Evolutionary conservation across 163 green algal genomes (phyloP).

Genomic region (Coccomyxa subellipsoidea): DNA sequence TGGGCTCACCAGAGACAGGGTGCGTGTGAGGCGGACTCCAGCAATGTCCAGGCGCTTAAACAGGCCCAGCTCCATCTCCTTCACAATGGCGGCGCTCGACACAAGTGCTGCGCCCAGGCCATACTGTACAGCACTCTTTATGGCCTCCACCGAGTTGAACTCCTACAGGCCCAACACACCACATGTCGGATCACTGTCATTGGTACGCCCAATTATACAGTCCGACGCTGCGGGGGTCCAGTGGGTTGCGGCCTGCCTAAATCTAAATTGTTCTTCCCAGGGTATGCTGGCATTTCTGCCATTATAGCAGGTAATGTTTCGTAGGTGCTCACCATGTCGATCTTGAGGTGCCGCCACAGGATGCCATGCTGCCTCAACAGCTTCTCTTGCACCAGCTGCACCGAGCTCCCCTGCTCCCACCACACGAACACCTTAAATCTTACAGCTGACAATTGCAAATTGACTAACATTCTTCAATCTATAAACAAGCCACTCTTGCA

Average conservation of each 20-base stretch:
- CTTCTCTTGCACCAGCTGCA: conserved; percentile 25
- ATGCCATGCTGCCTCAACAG: conserved; percentile 34
- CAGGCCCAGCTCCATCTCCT: conserved; percentile 42
- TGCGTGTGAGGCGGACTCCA: conserved; percentile 27
- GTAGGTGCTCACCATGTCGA: conserved; percentile 28
- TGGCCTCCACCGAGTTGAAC: conserved; percentile 48
- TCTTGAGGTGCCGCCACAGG: conserved; percentile 24
- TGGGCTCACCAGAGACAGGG: conserved; percentile 19
- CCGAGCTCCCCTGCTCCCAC: conserved; percentile 13
- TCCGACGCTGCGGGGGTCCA: too few relatives aligned
- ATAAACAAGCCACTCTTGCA: too few relatives aligned
- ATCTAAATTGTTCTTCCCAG: too few relatives aligned
- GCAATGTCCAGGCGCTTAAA: conserved; percentile 22
- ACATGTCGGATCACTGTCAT: neutral
- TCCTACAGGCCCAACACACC: conserved; percentile 20
- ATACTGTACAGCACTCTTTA: conserved; percentile 45
- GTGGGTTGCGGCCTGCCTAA: too few relatives aligned
- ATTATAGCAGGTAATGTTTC: neutral
- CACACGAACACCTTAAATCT: too few relatives aligned
- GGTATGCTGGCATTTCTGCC: too few relatives aligned
- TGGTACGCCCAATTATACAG: too few relatives aligned
- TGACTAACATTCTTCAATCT: too few relatives aligned
- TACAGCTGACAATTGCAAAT: too few relatives aligned
- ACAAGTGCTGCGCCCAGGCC: conserved; percentile 45
- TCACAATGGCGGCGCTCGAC: conserved; percentile 30